Percentiles rank a stretch among this genome's conserved stretches.
Evolutionary conservation across 2,329 filamentous ascomycete species (phyloP).

Genomic region (Talaromyces marneffei): DNA sequence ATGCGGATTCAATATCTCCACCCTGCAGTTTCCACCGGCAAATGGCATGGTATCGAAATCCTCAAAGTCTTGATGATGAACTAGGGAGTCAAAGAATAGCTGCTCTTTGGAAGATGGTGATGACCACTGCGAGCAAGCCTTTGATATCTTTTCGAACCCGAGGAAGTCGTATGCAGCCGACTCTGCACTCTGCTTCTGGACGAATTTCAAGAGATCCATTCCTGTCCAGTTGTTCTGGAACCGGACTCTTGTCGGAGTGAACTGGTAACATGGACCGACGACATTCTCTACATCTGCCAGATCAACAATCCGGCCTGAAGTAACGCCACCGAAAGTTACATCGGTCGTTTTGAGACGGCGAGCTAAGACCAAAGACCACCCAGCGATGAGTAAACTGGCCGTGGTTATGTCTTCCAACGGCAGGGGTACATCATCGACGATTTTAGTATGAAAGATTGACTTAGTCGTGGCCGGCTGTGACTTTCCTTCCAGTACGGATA

Average conservation of each 20-base stretch:
- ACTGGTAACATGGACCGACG: conserved; percentile 44
- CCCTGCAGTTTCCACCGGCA: conserved; percentile 31
- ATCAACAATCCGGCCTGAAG: conserved; percentile 74
- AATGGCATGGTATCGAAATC: conserved; percentile 52
- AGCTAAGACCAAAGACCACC: conserved; percentile 67
- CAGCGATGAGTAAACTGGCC: conserved; percentile 56
- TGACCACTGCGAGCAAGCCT: conserved; percentile 43
- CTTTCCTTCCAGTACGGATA: neutral
- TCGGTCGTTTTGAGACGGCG: conserved; percentile 60
- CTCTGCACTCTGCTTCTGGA: conserved; percentile 51
- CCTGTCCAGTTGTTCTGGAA: conserved; percentile 47
- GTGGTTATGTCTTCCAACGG: conserved; percentile 47
- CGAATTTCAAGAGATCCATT: conserved; percentile 43
- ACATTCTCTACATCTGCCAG: conserved; percentile 49
- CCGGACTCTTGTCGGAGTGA: conserved; percentile 52
- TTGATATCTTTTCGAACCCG: conserved; percentile 46
- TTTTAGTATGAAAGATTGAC: conserved; percentile 2
- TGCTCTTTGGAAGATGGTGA: conserved; percentile 22
- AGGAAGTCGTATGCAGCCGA: conserved; percentile 50
- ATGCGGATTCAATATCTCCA: conserved; percentile 57
- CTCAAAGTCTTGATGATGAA: conserved; percentile 54
- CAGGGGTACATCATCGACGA: neutral
- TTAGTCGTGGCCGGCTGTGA: neutral
- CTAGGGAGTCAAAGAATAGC: conserved; percentile 51
- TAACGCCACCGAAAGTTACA: conserved; percentile 71